Evolutionary conservation across 371 early-diverging fungal species (phyloP).

Genomic region (Mucor velutinosus): DNA sequence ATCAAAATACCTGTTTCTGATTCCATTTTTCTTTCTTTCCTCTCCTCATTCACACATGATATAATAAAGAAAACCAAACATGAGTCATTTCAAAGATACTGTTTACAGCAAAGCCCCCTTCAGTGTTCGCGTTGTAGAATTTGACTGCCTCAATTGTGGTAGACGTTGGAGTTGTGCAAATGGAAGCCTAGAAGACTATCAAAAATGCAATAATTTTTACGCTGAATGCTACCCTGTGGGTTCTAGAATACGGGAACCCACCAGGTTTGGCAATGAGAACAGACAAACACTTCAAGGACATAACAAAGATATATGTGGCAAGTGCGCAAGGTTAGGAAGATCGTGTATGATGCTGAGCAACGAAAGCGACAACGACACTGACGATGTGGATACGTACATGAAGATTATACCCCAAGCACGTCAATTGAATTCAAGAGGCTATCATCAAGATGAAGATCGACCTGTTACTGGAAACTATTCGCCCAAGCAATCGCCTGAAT

Average conservation of each 20-base stretch:
- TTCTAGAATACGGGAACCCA: slow-evolving; percentile 2
- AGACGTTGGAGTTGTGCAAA: slow-evolving; percentile 9
- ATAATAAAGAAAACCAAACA: neutral
- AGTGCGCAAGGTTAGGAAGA: slow-evolving; percentile 7
- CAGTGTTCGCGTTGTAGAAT: neutral
- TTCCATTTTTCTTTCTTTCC: neutral
- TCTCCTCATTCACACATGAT: neutral
- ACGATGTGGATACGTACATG: neutral
- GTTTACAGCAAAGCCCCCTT: neutral
- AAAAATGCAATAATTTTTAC: slow-evolving; percentile 9
- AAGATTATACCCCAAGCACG: neutral
- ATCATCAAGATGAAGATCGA: neutral
- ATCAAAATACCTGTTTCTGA: neutral
- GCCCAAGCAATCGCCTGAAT: neutral
- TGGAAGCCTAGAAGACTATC: slow-evolving; percentile 4
- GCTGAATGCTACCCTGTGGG: neutral
- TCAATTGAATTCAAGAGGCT: neutral
- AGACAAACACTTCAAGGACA: neutral
- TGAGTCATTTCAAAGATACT: neutral
- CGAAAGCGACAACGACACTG: neutral
- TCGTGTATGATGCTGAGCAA: slow-evolving; percentile 6
- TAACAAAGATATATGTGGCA: slow-evolving; percentile 7
- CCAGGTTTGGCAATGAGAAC: slow-evolving; percentile 7
- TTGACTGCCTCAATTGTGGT: neutral
- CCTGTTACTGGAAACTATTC: neutral